A percentile compares a stretch with the other conserved stretches of the same genome.
Conservation (phyloP, 108 stramenopile species). For the Conticribra guillardii region DNA sequence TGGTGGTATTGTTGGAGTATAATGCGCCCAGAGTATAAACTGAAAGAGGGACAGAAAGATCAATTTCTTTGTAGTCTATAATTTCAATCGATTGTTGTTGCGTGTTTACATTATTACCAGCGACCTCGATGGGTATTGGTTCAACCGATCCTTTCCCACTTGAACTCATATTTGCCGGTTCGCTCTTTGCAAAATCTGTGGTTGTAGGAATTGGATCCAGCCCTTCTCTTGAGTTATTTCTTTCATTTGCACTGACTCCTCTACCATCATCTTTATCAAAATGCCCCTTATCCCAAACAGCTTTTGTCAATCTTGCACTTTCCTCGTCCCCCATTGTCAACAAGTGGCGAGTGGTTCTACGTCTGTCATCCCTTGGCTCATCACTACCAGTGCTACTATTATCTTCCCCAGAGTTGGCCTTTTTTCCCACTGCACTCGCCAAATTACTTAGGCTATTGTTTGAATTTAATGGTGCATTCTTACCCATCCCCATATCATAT, state of each 20-base stretch:
- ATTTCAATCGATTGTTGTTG: constrained; percentile 3
- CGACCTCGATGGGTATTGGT: too few species aligned
- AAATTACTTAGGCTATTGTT: neutral
- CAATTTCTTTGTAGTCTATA: constrained; percentile 51
- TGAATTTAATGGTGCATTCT: constrained; percentile 40
- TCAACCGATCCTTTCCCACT: too few species aligned
- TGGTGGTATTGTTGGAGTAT: constrained; percentile 1
- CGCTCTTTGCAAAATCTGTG: too few species aligned
- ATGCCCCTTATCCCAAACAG: constrained; percentile 69
- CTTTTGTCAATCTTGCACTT: constrained; percentile 49
- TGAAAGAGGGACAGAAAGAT: constrained; percentile 60
- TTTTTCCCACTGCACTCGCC: neutral
- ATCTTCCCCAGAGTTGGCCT: constrained; percentile 4
- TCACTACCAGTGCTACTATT: neutral
- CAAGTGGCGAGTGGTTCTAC: constrained; percentile 17
- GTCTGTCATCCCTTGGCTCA: neutral
- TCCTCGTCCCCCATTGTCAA: constrained; percentile 25
- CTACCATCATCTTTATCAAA: constrained; percentile 31
- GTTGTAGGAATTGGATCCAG: too few species aligned
- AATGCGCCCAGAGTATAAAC: constrained; percentile 48
- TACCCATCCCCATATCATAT: constrained; percentile 53
- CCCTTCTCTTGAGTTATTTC: neutral
- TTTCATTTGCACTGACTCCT: constrained; percentile 3
- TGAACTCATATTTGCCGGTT: too few species aligned
- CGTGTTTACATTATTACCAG: constrained; percentile 1